phyloP scores from a whole-genome alignment of 495 filamentous ascomycete genomes.

The Opeltia flavorubescens region DNA sequence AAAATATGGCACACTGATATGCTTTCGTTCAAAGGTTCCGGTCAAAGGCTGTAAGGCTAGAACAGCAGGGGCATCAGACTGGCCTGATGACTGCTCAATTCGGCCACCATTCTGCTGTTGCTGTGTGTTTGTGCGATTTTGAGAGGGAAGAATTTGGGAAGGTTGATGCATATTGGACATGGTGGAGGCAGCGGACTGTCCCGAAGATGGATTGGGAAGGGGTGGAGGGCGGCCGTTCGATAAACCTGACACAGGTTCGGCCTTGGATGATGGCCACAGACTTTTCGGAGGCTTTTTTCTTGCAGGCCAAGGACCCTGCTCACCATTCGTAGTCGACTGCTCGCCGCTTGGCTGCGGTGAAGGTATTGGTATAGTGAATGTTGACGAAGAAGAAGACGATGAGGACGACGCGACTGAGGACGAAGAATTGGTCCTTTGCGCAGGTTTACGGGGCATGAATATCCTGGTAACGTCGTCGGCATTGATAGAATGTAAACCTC shows the following conservation, averaged over 20 bases:
- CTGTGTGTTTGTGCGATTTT: conserved; percentile 45
- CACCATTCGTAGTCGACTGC: conserved; percentile 24
- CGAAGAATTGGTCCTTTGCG: conserved; percentile 75
- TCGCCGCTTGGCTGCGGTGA: conserved; percentile 37
- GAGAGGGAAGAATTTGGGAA: conserved; percentile 56
- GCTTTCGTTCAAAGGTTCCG: conserved; percentile 90
- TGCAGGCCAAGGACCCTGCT: conserved; percentile 37
- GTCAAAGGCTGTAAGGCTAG: conserved; percentile 77
- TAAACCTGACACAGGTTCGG: conserved; percentile 50
- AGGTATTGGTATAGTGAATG: conserved; percentile 28
- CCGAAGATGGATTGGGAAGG: conserved; percentile 48
- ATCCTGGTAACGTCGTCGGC: conserved; percentile 77
- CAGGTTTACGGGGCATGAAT: conserved; percentile 72
- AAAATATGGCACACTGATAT: conserved; percentile 76
- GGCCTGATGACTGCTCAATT: conserved; percentile 35
- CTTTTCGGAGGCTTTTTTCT: conserved; percentile 56
- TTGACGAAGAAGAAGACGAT: conserved; percentile 49
- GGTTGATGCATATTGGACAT: conserved; percentile 67
- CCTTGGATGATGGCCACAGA: conserved; percentile 59
- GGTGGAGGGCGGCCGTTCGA: conserved; percentile 48
- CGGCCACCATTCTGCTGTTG: conserved; percentile 50
- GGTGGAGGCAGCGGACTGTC: conserved; percentile 49
- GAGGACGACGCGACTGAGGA: conserved; percentile 64
- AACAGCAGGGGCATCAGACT: conserved; percentile 52
- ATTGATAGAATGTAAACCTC: conserved; percentile 64